A percentile compares a stretch with the other conserved stretches of the same genome.
These are phyloP conservation scores for Setomelanomma holmii DNA, from an alignment of 2,329 filamentous ascomycete genomes.

Conservation along the genomic window DNA sequence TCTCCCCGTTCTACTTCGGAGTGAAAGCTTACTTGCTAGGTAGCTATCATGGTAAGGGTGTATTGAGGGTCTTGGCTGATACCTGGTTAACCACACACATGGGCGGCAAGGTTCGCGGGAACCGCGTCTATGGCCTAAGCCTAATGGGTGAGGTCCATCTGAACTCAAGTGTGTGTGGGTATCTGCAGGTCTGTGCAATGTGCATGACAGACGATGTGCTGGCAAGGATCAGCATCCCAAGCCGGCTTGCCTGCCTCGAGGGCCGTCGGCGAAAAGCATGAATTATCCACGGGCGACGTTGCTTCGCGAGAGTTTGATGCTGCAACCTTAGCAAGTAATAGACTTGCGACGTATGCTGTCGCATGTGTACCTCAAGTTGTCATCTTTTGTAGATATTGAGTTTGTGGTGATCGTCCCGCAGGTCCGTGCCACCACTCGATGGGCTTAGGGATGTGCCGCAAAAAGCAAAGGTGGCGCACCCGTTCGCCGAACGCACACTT, in stretches of 20 bases:
- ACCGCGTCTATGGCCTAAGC: background rate
- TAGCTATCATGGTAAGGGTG: background rate
- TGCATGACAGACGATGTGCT: slow-evolving; percentile 8
- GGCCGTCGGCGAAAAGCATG: background rate
- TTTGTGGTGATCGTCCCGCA: background rate
- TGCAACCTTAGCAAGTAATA: no score
- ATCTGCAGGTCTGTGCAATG: background rate
- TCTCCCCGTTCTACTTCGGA: background rate
- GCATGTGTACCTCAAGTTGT: background rate
- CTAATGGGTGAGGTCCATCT: background rate
- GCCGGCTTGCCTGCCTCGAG: background rate
- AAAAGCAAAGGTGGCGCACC: slow-evolving; percentile 8
- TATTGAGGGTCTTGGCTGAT: background rate
- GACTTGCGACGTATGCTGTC: background rate
- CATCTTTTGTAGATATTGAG: background rate
- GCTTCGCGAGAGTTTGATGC: no score
- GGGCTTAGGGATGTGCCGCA: slow-evolving; percentile 3
- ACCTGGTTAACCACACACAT: background rate
- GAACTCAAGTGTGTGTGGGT: background rate
- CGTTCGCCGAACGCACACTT: background rate
- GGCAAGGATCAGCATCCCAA: slow-evolving; percentile 8
- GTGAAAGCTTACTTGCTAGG: background rate
- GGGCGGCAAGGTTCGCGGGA: background rate
- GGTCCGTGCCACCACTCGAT: background rate
- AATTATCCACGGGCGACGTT: no score